Evolutionary conservation across 192 early-diverging fungal species (phyloP).

Genomic region (Mortierella claussenii): DNA sequence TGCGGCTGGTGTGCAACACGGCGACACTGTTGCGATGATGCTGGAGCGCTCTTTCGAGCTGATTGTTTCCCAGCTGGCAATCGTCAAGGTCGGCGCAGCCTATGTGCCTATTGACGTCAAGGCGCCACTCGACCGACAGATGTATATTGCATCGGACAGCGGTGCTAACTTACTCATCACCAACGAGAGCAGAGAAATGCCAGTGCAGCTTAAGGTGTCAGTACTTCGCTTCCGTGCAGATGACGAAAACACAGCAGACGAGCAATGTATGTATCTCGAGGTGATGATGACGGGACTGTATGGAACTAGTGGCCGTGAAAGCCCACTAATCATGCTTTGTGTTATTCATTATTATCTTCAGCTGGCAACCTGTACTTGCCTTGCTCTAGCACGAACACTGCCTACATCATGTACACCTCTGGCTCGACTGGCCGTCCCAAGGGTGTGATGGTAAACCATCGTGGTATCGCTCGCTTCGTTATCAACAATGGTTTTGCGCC

Average conservation of each 20-base stretch:
- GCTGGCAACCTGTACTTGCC: neutral
- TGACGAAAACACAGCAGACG: no score
- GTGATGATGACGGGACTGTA: no score
- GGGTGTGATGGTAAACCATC: slow-evolving; percentile 4
- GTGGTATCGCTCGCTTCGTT: slow-evolving; percentile 1
- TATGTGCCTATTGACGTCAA: slow-evolving; percentile 6
- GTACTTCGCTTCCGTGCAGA: no score
- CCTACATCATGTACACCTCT: slow-evolving; percentile 24
- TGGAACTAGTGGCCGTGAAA: no score
- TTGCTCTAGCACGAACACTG: slow-evolving; percentile 1
- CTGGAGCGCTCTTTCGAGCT: neutral
- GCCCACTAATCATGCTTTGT: no score
- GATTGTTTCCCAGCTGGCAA: neutral
- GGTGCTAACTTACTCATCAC: neutral
- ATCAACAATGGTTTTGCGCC: slow-evolving; percentile 10
- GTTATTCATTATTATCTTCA: no score
- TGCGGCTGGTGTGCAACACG: neutral
- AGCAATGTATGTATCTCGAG: no score
- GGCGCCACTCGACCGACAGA: neutral
- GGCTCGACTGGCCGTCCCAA: slow-evolving; percentile 15
- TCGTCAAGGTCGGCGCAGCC: slow-evolving; percentile 1
- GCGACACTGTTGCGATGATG: neutral
- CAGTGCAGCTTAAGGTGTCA: neutral
- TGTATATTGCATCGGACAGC: neutral
- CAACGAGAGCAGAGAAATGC: neutral